Evolutionary conservation across 768 basidiomycete genomes (phyloP).

Genomic region (Macrocybe gigantea): DNA sequence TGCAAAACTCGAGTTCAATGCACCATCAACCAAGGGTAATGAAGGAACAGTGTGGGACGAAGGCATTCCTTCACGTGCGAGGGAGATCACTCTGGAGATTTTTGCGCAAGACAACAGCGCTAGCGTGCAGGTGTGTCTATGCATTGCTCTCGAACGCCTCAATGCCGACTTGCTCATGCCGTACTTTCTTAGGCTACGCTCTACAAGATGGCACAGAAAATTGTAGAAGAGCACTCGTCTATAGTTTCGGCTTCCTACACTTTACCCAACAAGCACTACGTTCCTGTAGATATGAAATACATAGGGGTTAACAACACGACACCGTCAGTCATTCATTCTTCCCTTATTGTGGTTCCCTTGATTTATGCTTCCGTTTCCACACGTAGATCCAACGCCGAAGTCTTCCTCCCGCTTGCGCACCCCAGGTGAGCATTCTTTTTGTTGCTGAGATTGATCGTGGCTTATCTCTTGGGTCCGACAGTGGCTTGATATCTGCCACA

Average conservation of each 20-base stretch:
- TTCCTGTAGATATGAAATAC: slow-evolving; percentile 80
- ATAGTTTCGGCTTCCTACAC: slow-evolving; percentile 62
- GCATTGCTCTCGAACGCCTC: not conserved
- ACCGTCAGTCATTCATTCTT: slow-evolving; percentile 34
- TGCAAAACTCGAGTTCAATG: slow-evolving; percentile 43
- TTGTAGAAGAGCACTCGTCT: slow-evolving; percentile 59
- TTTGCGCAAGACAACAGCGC: slow-evolving; percentile 89
- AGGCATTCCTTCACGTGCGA: slow-evolving; percentile 44
- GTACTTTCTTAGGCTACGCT: slow-evolving; percentile 66
- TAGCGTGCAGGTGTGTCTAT: slow-evolving; percentile 71
- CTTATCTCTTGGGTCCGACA: slow-evolving; percentile 13
- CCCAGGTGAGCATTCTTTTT: slow-evolving; percentile 55
- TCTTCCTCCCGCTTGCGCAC: slow-evolving; percentile 81
- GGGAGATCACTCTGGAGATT: slow-evolving; percentile 63
- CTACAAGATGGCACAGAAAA: slow-evolving; percentile 78
- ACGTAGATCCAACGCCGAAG: slow-evolving; percentile 67
- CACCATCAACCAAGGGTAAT: slow-evolving; percentile 27
- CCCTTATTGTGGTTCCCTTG: not conserved
- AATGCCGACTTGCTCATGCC: not conserved
- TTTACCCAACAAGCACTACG: slow-evolving; percentile 93
- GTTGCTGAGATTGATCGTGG: slow-evolving; percentile 4
- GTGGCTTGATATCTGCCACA: slow-evolving; percentile 60
- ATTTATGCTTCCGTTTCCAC: not conserved
- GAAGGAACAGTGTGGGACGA: slow-evolving; percentile 57
- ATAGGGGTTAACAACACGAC: slow-evolving; percentile 65